Base-by-base conservation (phyloP, 2,329 filamentous ascomycete genomes). In the Cercospora sesami region DNA sequence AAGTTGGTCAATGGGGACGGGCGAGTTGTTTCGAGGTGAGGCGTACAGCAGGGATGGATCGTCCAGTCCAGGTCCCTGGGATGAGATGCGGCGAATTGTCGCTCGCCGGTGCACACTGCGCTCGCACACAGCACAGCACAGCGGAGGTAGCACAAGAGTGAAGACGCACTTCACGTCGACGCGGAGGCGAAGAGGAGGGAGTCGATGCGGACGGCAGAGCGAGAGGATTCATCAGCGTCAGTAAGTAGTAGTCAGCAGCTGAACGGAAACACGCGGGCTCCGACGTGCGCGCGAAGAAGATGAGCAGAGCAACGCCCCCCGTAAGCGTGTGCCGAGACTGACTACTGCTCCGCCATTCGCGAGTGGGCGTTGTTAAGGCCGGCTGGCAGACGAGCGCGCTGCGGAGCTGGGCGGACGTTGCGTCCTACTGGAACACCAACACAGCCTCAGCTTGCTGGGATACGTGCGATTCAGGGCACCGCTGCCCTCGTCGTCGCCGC, bases 1-100 rank as follows among this genome's bases (percentile, higher is more conserved):
- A 58, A 58, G 26, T 58, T 58, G 53, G 53, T 58, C 53, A 33
- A 58, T 58, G 53, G n/a, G 36, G 7, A 58, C 14, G 23, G 53
- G 30, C 30, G 53, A 58, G 26, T 33, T 30, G 53, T 58, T 58
- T 58, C 53, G 53, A 30, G 53, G 53, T 58, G 53, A 58, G 26
- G 53, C 53, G 53, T 26, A 28, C 48, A 53, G 53, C 53, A 58
- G 53, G 53, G 53, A n/a, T 57, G 53, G 21, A 28, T 39, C 33
- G 33, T 39, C 53, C 48, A 16, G 53, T n/a, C 53, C 26, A 30
- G 53, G 26, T 33, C 30, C 21, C 45, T 48, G 45, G 18, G 45
- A 48, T 48, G 45, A 21, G 18, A 51, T 23, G 45, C 48, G 48
- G 48, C 18, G 48, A 53, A 28, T 53, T 53, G 48, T 53, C 21